Percentiles rank a stretch among this genome's conserved stretches.
Conservation (phyloP, 1,284 basidiomycete genomes). For the Hortiboletus rubellus region DNA sequence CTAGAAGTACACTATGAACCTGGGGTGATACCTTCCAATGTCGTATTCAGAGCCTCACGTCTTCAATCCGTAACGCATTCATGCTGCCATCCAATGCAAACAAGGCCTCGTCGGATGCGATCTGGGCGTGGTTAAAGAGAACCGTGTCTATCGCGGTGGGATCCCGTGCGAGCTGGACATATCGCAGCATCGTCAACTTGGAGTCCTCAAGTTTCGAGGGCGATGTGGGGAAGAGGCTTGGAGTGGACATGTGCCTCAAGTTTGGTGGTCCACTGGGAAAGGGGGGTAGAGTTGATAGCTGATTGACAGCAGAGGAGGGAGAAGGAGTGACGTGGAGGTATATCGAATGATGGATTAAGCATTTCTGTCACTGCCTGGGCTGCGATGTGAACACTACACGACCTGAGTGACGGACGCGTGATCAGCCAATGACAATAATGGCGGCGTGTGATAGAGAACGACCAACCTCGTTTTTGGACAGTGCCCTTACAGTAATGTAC, state of each 20-base stretch:
- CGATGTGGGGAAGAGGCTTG: neutral
- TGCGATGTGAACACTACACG: constrained; percentile 20
- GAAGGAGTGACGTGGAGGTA: constrained; percentile 4
- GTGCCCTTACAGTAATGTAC: constrained; percentile 6
- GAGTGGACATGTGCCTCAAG: constrained; percentile 13
- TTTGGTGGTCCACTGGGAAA: constrained; percentile 17
- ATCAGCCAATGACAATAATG: neutral
- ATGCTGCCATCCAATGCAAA: too few species aligned
- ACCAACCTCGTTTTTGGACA: constrained; percentile 24
- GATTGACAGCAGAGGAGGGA: constrained; percentile 12
- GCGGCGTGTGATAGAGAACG: neutral
- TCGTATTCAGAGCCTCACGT: too few species aligned
- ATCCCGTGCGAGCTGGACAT: constrained; percentile 3
- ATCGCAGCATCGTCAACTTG: constrained; percentile 12
- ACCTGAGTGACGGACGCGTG: neutral
- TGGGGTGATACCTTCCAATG: too few species aligned
- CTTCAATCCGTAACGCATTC: too few species aligned
- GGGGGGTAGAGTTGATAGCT: constrained; percentile 15
- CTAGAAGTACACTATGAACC: too few species aligned
- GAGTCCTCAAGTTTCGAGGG: constrained; percentile 1
- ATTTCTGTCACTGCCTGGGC: constrained; percentile 18
- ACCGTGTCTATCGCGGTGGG: neutral
- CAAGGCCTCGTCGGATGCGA: neutral
- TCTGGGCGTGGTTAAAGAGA: too few species aligned
- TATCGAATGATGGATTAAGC: constrained; percentile 6